Evolutionary conservation across 78 protist species (phyloP).

Genomic region (Pelomyxa schiedti): DNA sequence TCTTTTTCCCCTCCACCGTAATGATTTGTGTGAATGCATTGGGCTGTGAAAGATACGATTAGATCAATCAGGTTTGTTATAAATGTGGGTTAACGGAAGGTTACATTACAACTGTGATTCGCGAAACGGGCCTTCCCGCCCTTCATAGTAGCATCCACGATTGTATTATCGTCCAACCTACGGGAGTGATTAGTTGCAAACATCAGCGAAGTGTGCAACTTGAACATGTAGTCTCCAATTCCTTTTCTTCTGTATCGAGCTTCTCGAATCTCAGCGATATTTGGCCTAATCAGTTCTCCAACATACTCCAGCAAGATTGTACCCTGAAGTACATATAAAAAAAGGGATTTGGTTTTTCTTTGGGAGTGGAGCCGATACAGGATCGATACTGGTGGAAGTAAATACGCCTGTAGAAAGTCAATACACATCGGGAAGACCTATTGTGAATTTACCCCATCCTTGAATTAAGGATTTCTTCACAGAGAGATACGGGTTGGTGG

Average conservation of each 20-base stretch:
- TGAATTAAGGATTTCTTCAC: no score
- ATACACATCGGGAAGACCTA: no score
- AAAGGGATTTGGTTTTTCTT: no score
- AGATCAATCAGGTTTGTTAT: neutral
- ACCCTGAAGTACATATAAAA: no score
- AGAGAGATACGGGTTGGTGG: no score
- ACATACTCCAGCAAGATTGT: slow-evolving; percentile 79
- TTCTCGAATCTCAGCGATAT: slow-evolving; percentile 81
- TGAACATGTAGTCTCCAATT: slow-evolving; percentile 84
- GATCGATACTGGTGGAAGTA: no score
- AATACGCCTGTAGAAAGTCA: no score
- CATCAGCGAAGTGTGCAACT: no score
- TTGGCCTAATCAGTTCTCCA: slow-evolving; percentile 81
- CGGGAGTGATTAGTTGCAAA: no score
- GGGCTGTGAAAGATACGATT: slow-evolving; percentile 41
- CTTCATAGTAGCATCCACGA: slow-evolving; percentile 87
- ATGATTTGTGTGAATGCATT: slow-evolving; percentile 84
- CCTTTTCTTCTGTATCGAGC: slow-evolving; percentile 60
- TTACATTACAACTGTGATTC: slow-evolving; percentile 90
- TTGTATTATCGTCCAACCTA: slow-evolving; percentile 64
- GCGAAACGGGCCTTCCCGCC: slow-evolving; percentile 93
- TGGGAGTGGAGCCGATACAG: no score
- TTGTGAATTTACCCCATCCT: no score
- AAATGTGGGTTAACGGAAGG: neutral
- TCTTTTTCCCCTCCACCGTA: slow-evolving; percentile 34